Percentiles rank a stretch among this genome's conserved stretches.
phyloP scores from a whole-genome alignment of 116 monocot genomes.

The Iris pallida region DNA sequence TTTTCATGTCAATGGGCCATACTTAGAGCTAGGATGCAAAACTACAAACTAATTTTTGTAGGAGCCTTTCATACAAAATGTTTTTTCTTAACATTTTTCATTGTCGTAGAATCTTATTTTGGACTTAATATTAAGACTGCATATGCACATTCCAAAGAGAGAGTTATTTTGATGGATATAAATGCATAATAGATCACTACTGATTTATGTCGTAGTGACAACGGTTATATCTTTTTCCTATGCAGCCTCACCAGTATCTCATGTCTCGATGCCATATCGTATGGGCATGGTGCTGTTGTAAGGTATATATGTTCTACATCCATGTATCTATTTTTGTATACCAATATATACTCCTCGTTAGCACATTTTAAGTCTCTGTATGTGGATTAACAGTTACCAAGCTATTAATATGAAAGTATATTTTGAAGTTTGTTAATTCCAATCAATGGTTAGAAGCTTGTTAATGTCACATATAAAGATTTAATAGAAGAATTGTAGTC shows the following conservation, averaged over 20 bases:
- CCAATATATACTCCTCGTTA: no score
- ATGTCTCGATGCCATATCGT: constrained; percentile 29
- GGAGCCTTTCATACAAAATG: neutral
- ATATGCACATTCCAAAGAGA: neutral
- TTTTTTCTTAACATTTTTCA: neutral
- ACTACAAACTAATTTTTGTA: no score
- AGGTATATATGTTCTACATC: constrained; percentile 19
- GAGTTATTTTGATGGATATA: neutral
- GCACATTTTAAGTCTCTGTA: no score
- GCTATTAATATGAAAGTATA: no score
- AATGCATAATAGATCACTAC: no score
- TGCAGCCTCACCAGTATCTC: constrained; percentile 34
- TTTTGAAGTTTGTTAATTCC: no score
- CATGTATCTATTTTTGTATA: no score
- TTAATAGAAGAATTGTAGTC: no score
- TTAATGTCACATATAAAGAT: no score
- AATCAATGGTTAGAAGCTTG: no score
- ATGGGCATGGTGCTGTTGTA: constrained; percentile 40
- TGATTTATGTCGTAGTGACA: neutral
- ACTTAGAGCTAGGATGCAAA: no score
- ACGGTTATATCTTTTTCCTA: neutral
- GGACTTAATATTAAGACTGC: neutral
- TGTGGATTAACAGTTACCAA: no score
- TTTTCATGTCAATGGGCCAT: neutral
- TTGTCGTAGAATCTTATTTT: neutral